Percentiles rank a stretch among this genome's conserved stretches.
phyloP scores from a whole-genome alignment of 2,329 filamentous ascomycete species.

The Neophaeococcomyces mojaviensis region DNA sequence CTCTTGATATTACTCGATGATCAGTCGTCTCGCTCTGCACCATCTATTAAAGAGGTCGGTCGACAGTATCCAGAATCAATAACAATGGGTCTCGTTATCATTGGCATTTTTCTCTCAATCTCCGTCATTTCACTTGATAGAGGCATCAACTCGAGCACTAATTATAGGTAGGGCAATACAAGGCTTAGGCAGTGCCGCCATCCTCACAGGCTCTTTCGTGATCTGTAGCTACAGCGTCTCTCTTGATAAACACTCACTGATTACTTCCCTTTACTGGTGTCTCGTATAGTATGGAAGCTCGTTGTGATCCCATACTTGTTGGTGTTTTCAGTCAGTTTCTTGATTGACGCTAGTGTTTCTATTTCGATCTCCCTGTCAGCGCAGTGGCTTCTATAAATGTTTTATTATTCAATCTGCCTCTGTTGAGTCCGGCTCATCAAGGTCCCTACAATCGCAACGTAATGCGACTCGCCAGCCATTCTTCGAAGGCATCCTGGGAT shows the following conservation, averaged over 20 bases:
- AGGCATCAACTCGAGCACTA: conserved; percentile 22
- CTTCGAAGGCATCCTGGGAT: conserved; percentile 18
- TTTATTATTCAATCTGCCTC: conserved; percentile 13
- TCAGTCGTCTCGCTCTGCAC: background rate
- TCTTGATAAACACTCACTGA: conserved; percentile 28
- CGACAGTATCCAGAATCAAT: conserved; percentile 22
- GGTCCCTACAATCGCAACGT: too few species aligned
- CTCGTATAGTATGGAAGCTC: conserved; percentile 22
- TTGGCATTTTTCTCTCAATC: conserved; percentile 25
- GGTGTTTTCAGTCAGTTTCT: conserved; percentile 29
- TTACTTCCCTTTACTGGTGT: conserved; percentile 29
- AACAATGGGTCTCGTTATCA: conserved; percentile 21
- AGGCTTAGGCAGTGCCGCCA: conserved; percentile 28
- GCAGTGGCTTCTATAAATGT: conserved; percentile 29
- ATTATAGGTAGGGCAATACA: conserved; percentile 29
- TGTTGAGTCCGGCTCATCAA: too few species aligned
- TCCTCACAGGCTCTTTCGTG: conserved; percentile 38
- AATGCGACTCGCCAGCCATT: conserved; percentile 3
- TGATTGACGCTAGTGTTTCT: conserved; percentile 27
- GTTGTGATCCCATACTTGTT: conserved; percentile 30
- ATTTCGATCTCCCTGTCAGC: conserved; percentile 32
- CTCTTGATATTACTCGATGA: background rate
- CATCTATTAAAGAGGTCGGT: background rate
- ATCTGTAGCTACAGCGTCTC: conserved; percentile 27
- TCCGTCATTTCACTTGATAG: conserved; percentile 26